phyloP scores from a whole-genome alignment of 2,329 filamentous ascomycete species.

The Ceratocystis huliohia region DNA sequence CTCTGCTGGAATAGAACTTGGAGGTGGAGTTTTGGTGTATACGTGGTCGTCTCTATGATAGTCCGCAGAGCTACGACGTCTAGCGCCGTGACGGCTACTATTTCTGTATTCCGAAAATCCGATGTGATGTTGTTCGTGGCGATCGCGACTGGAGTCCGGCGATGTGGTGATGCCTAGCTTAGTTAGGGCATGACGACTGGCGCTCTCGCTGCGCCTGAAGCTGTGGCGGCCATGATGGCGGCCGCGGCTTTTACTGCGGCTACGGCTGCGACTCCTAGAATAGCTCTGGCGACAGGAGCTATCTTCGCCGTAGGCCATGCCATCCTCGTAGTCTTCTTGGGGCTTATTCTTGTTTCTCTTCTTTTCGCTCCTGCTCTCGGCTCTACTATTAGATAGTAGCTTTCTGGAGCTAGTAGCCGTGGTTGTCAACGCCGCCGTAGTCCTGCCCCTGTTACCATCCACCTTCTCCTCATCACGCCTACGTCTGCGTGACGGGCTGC shows the following conservation, averaged over 20 bases:
- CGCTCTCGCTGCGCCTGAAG: constrained; percentile 23
- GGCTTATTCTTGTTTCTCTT: neutral
- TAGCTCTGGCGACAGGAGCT: constrained; percentile 41
- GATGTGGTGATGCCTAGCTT: constrained; percentile 45
- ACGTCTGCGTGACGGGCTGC: constrained; percentile 5
- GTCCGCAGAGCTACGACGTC: neutral
- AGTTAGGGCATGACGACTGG: constrained; percentile 47
- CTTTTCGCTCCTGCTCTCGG: constrained; percentile 29
- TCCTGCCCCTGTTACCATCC: constrained; percentile 28
- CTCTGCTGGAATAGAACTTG: neutral
- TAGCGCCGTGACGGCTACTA: neutral
- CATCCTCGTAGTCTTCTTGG: constrained; percentile 13
- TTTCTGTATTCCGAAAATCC: neutral
- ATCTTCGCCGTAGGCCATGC: constrained; percentile 21
- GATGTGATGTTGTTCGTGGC: neutral
- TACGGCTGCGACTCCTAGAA: constrained; percentile 21
- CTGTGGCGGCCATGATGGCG: constrained; percentile 20
- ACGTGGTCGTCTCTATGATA: neutral
- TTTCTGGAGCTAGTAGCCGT: constrained; percentile 52
- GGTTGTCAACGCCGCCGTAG: constrained; percentile 50
- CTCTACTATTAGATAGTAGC: constrained; percentile 21
- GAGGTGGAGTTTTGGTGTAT: neutral
- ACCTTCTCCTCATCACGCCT: constrained; percentile 31
- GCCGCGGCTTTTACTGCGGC: constrained; percentile 48
- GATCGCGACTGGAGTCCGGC: neutral